Evolutionary conservation across 768 basidiomycete species (phyloP), one percentile per base, ranked within the genome.

Genomic region (Russula virescens): DNA sequence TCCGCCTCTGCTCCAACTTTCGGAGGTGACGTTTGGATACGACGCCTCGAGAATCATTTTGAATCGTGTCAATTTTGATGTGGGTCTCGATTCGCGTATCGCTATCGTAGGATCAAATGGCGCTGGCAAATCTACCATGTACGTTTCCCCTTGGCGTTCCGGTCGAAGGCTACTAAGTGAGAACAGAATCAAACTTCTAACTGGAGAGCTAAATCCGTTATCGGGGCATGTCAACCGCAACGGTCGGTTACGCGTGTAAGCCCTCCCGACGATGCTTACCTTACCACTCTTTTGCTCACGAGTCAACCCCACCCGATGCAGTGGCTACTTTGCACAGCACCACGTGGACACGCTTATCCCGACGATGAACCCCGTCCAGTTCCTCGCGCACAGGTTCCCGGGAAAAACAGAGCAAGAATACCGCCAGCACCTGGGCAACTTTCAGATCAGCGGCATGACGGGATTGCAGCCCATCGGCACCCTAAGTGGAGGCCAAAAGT

Each of bases 401-500:
- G 96, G 97, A 0, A 89, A 88, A 75, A 92, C 83, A 7, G 97
- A 98, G 74, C 96, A 98, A 73, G 97, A 98, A 73, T 98, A 98
- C 73, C 83, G 97, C 64, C 74, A 76, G n/a, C 97, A 98, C 76
- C 80, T 99, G 14, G 97, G 96, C 7, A 94, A 95, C 62, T 97
- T 98, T 78, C 95, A 97, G 69, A 96, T 98, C 69, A 97, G 91
- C 63, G 94, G 94, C 47, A 87, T 96, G 85, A 96, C 94, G 1
- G 90, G 91, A 35, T 73, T 98, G 68, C 96, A 98, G 71, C 76
- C 82, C 63, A 98, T 98, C 67, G 92, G 87, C 25, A 98, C 95
- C 0, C 75, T 98, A 14, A 91, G 88, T 69, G 96, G 95, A 74
- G 96, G 96, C 73, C 96, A 98, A 71, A 98, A 98, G 75, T 91